Evolutionary conservation across 1,284 basidiomycete genomes (phyloP).

Genomic region (Mycena citricolor): DNA sequence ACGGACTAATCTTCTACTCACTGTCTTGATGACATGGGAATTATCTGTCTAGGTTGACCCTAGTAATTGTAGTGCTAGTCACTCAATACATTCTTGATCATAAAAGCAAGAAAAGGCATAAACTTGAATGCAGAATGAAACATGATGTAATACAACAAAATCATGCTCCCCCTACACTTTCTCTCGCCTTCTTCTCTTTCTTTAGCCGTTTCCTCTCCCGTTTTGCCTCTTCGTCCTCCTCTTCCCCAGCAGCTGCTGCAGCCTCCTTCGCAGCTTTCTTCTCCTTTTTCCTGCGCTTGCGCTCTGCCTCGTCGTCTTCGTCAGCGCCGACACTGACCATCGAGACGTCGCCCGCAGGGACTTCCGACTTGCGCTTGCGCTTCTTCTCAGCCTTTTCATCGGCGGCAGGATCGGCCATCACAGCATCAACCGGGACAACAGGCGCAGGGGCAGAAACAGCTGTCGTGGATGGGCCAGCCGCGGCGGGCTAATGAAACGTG

Average conservation of each 20-base stretch:
- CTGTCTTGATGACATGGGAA: slow-evolving; percentile 5
- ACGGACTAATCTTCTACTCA: too few species aligned
- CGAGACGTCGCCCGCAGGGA: slow-evolving; percentile 41
- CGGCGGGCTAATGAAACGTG: slow-evolving; percentile 38
- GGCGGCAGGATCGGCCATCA: slow-evolving; percentile 41
- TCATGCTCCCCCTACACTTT: slow-evolving; percentile 43
- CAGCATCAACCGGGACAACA: slow-evolving; percentile 26
- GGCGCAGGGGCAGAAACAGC: slow-evolving; percentile 28
- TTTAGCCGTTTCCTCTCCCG: slow-evolving; percentile 61
- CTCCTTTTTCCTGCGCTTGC: slow-evolving; percentile 55
- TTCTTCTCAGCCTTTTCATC: slow-evolving; percentile 67
- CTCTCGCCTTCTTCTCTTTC: slow-evolving; percentile 70
- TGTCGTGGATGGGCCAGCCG: slow-evolving; percentile 44
- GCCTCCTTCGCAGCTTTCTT: slow-evolving; percentile 51
- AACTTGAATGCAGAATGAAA: too few species aligned
- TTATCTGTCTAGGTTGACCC: too few species aligned
- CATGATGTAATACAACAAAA: slow-evolving; percentile 14
- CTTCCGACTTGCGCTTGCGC: slow-evolving; percentile 71
- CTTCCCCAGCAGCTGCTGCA: too few species aligned
- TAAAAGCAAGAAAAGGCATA: too few species aligned
- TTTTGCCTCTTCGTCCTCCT: slow-evolving; percentile 60
- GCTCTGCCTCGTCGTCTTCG: slow-evolving; percentile 48
- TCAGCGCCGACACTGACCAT: slow-evolving; percentile 39
- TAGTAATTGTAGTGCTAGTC: too few species aligned
- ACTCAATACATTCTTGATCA: too few species aligned